Conservation (phyloP, 768 basidiomycete species). For the Guyanaporus albipodus region DNA sequence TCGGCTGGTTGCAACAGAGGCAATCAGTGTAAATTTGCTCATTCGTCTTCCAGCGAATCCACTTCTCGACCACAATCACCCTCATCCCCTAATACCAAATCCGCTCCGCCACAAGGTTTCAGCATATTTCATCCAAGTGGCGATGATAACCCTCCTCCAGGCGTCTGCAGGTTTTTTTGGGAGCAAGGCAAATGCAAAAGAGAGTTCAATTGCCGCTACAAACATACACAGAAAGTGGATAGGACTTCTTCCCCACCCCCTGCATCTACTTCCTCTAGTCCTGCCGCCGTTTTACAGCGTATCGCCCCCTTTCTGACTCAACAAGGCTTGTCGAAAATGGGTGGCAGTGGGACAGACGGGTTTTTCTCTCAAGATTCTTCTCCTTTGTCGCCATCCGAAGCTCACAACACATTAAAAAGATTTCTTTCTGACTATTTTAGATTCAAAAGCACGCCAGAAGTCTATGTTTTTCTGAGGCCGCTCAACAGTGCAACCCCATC, state of each 20-base stretch:
- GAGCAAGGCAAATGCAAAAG: slow-evolving; percentile 41
- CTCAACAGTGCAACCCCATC: slow-evolving; percentile 37
- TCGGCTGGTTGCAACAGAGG: slow-evolving; percentile 48
- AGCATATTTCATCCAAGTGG: not conserved
- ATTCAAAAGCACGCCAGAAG: slow-evolving; percentile 38
- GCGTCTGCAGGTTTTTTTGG: slow-evolving; percentile 49
- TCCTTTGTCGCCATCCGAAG: slow-evolving; percentile 41
- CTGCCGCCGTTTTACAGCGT: slow-evolving; percentile 16
- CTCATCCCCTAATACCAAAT: slow-evolving; percentile 4
- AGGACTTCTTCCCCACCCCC: slow-evolving; percentile 2
- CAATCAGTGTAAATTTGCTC: slow-evolving; percentile 36
- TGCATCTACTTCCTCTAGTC: slow-evolving; percentile 7
- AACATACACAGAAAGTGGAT: slow-evolving; percentile 30
- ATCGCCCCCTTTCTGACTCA: slow-evolving; percentile 45
- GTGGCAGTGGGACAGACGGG: slow-evolving; percentile 39
- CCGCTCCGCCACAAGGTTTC: slow-evolving; percentile 5
- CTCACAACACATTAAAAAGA: slow-evolving; percentile 41
- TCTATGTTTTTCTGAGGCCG: slow-evolving; percentile 43
- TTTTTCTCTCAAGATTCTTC: slow-evolving; percentile 36
- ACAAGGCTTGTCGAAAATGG: slow-evolving; percentile 42
- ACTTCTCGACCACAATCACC: slow-evolving; percentile 1
- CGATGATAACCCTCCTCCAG: slow-evolving; percentile 21
- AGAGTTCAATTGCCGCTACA: slow-evolving; percentile 43
- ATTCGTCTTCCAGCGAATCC: slow-evolving; percentile 14
- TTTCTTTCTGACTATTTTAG: slow-evolving; percentile 43